Base-by-base conservation (phyloP, 768 basidiomycete genomes). In the Hemileccinum impolitum region DNA sequence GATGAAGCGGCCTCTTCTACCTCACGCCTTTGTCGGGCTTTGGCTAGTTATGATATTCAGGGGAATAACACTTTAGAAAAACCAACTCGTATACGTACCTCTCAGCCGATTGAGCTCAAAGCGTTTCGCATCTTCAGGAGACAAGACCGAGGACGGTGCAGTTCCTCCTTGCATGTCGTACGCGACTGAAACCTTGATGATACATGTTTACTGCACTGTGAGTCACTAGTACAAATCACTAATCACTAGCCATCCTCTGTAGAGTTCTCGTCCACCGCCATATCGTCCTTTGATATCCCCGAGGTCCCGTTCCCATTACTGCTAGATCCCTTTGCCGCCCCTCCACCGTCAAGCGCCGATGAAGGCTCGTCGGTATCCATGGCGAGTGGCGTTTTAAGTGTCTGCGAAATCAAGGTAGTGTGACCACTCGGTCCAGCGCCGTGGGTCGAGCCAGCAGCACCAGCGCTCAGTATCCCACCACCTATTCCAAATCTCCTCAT, bases 61-160 rank as follows among this genome's bases (percentile, higher is more conserved):
- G 43, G 43, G 26, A 18, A 14, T 9, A 17, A 21, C 32, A 13
- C 19, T 15, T 21, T 0, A 30, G 3, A 23, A 11, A 39, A 11
- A 39, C 30, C 11, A 40, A 13, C 30, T 30, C 23, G 30, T 32
- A 23, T 30, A 25, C 58, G 43, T 43, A 87, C 88, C 88, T 80
- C 78, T 84, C 19, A 92, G 70, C 45, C 90, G 79, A 58, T 92
- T 90, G 37, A 91, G 75, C 63, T 93, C 89, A 21, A 91, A 75
- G 48, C 80, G 78, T 60, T 79, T 84, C 39, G 80, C 70, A 62
- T 87, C 81, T 54, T 92, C 89, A 13, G 85, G 80, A 8, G 83
- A 82, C 28, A 83, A 46, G 52, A 70, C n/a, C 47, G 53, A 23
- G 23, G 23, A 23, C 23, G 23, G 23, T 23, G 23, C 23, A 23